Conservation (phyloP, 2,329 filamentous ascomycete species). For the Pseudocercospora eumusae region DNA sequence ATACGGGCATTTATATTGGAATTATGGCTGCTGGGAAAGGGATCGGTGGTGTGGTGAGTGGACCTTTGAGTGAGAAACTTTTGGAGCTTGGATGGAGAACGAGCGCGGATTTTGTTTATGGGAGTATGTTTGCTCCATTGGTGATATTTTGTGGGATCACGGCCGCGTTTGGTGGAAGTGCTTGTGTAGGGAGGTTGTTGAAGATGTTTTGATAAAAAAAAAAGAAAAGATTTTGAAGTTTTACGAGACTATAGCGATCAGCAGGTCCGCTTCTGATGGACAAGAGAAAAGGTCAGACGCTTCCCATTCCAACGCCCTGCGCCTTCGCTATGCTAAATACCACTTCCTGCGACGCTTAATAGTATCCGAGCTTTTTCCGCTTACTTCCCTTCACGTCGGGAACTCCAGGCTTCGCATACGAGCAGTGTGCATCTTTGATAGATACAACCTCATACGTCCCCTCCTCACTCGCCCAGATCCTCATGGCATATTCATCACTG, state of each 20-base stretch:
- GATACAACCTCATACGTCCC: conserved; percentile 96
- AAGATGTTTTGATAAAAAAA: conserved; percentile 14
- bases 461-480: conserved; percentile 83
- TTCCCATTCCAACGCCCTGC: not conserved
- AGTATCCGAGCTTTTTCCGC: conserved; percentile 41
- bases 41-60: conserved; percentile 54
- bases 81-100: conserved; percentile 43
- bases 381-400: conserved; percentile 37
- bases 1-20: conserved; percentile 53
- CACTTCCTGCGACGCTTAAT: conserved; percentile 16
- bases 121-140: conserved; percentile 46
- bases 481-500: conserved; percentile 78
- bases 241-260: not conserved
- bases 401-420: conserved; percentile 73
- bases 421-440: conserved; percentile 91
- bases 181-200: conserved; percentile 29
- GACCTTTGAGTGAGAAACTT: conserved; percentile 54
- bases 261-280: not conserved
- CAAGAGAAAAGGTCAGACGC: not conserved
- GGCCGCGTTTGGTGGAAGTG: conserved; percentile 34
- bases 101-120: conserved; percentile 45
- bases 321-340: conserved; percentile 6
- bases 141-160: conserved; percentile 48
- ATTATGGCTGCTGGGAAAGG: conserved; percentile 53
- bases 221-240: not conserved